A percentile compares a stretch with the other conserved stretches of the same genome.
phyloP scores from a whole-genome alignment of 2,329 filamentous ascomycete species.

The Botrytis paeoniae region DNA sequence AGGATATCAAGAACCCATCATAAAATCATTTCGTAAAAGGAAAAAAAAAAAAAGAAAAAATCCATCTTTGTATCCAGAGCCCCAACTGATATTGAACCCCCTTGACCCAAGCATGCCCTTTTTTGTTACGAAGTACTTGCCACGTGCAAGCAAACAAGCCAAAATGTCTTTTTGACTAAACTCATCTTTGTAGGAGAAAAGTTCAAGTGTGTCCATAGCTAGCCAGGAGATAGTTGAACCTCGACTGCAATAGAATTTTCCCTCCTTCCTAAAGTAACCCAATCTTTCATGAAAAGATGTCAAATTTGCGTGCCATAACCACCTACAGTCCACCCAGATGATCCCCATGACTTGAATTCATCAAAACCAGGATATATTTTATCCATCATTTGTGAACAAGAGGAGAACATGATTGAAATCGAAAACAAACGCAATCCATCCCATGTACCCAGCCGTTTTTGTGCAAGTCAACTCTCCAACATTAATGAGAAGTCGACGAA shows the following conservation, averaged over 20 bases:
- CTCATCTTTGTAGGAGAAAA: background rate
- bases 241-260: slow-evolving; percentile 1
- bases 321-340: slow-evolving; percentile 8
- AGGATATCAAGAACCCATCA: slow-evolving; percentile 20
- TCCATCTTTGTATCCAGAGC: slow-evolving; percentile 16
- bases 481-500: slow-evolving; percentile 28
- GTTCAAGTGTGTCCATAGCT: background rate
- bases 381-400: slow-evolving; percentile 9
- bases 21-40: slow-evolving; percentile 17
- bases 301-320: slow-evolving; percentile 15
- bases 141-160: background rate
- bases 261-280: background rate
- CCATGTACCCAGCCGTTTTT: slow-evolving; percentile 32
- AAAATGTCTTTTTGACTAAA: background rate
- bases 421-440: slow-evolving; percentile 24
- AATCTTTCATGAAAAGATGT: slow-evolving; percentile 15
- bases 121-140: slow-evolving; percentile 9
- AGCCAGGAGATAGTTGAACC: background rate
- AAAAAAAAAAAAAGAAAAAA: background rate
- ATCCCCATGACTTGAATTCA: background rate
- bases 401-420: slow-evolving; percentile 18
- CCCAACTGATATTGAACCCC: slow-evolving; percentile 18
- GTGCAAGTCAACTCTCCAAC: slow-evolving; percentile 32
- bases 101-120: slow-evolving; percentile 13
- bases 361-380: background rate